Evolutionary conservation across 805 yeast genomes (phyloP).

Genomic region (Kurtzmaniella fragi): DNA sequence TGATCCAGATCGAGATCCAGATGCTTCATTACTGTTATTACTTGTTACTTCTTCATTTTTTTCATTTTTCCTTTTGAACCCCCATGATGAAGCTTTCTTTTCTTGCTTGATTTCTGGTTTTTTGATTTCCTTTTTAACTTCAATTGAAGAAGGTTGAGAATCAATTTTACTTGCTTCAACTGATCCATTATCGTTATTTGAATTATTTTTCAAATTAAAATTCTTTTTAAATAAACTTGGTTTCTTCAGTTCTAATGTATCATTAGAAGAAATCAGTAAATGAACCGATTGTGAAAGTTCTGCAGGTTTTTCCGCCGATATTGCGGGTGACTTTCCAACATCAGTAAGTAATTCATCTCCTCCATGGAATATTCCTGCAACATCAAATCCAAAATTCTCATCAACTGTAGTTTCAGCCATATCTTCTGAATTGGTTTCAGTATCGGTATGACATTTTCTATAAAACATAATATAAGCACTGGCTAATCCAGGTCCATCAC

Average conservation of each 20-base stretch:
- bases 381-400: slow-evolving; percentile 30
- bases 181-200: slow-evolving; percentile 2
- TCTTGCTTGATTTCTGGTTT: slow-evolving; percentile 13
- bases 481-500: slow-evolving; percentile 82
- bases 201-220: slow-evolving; percentile 2
- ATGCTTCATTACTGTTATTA: slow-evolving; percentile 9
- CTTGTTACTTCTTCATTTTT: slow-evolving; percentile 10
- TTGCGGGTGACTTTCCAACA: slow-evolving; percentile 5
- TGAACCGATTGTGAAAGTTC: slow-evolving; percentile 2
- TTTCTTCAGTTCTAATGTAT: not conserved
- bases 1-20: too few relatives aligned
- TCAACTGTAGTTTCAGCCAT: slow-evolving; percentile 1
- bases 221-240: slow-evolving; percentile 3
- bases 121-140: slow-evolving; percentile 10
- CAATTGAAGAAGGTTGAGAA: slow-evolving; percentile 11
- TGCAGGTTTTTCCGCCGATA: slow-evolving; percentile 5
- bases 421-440: slow-evolving; percentile 40
- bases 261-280: too few relatives aligned
- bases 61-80: slow-evolving; percentile 28
- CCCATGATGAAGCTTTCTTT: slow-evolving; percentile 39
- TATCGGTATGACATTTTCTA: slow-evolving; percentile 28
- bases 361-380: slow-evolving; percentile 28
- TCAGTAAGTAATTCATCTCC: slow-evolving; percentile 19
- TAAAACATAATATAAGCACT: slow-evolving; percentile 90
- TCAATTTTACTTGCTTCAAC: not conserved